Base-by-base conservation (phyloP, 2,329 filamentous ascomycete genomes). In the Aspergillus chevalieri region DNA sequence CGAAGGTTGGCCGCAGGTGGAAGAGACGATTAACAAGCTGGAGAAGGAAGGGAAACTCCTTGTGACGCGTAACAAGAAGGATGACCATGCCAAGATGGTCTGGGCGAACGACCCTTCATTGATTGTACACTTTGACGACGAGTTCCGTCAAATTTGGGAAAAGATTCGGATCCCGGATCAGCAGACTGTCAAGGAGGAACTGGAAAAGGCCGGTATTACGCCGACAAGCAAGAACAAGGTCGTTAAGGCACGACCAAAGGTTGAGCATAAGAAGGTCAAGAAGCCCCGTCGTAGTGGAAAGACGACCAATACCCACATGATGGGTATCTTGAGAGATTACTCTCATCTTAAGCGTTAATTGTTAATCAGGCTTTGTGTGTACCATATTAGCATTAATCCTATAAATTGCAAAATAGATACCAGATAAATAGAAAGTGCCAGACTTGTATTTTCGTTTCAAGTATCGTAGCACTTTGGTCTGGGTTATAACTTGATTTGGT, bases 1-100 rank as follows among this genome's bases (percentile, higher is more conserved):
- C 71, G 93, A 98, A 66, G 93, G 93, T 55, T 98, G 93, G 93
- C 84, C 86, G 21, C 85, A 86, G 60, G 94, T 89, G 63, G 84
- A 91, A 52, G 81, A 85, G 17, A 81, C 86, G 8, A 86, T 98
- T 65, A 81, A 86, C 54, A 77, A 81, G 58, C 78, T 98, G 46
- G 92, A 96, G 74, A 72, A 72, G 38, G 81, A 87, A 65, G 85
- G 91, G 63, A 85, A 86, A 68, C 78, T 97, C 43, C 78, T 97
- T 33, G 89, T 96, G 5, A 87, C 89, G 19, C 83, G 91, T 53
- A 91, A 91, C 49, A 94, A 93, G 73, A 97, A 97, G 74, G 92
- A 97, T 67, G 86, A 87, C 63, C 81, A 87, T 59, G 85, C 92
- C 1, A 84, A 85, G 61, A 88, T 86, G 74, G 84, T 98, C 47